Evolutionary conservation across 345 rosid genomes (phyloP).

Genomic region (Passiflora organensis): DNA sequence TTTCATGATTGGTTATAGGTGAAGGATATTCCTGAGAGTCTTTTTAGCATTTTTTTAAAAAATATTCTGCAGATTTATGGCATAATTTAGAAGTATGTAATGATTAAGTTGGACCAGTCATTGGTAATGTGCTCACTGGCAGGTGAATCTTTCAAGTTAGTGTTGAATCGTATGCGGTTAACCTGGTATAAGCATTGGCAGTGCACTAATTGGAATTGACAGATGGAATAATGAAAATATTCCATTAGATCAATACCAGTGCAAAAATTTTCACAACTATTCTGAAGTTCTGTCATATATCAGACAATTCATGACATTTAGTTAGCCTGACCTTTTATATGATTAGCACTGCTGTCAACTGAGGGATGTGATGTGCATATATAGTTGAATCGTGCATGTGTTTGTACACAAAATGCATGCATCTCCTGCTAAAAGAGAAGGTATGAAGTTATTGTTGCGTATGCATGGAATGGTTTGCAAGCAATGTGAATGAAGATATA

Average conservation of each 20-base stretch:
- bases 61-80: too few species aligned
- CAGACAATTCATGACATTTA: background rate
- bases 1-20: background rate
- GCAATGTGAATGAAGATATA: background rate
- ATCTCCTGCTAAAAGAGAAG: background rate
- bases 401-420: background rate
- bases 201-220: background rate
- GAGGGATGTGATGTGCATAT: too few species aligned
- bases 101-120: slow-evolving; percentile 9
- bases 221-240: slow-evolving; percentile 7
- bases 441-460: too few species aligned
- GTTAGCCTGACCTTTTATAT: too few species aligned
- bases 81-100: too few species aligned
- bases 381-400: background rate
- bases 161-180: too few species aligned
- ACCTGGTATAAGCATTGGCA: too few species aligned
- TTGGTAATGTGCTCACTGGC: slow-evolving; percentile 8
- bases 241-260: slow-evolving; percentile 14
- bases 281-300: too few species aligned
- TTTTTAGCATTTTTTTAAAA: too few species aligned
- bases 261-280: slow-evolving; percentile 10
- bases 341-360: too few species aligned
- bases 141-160: background rate
- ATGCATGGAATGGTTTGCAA: background rate
- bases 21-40: slow-evolving; percentile 1